Conservation (phyloP, 2,329 filamentous ascomycete species). For the Fusarium pilosicola region DNA sequence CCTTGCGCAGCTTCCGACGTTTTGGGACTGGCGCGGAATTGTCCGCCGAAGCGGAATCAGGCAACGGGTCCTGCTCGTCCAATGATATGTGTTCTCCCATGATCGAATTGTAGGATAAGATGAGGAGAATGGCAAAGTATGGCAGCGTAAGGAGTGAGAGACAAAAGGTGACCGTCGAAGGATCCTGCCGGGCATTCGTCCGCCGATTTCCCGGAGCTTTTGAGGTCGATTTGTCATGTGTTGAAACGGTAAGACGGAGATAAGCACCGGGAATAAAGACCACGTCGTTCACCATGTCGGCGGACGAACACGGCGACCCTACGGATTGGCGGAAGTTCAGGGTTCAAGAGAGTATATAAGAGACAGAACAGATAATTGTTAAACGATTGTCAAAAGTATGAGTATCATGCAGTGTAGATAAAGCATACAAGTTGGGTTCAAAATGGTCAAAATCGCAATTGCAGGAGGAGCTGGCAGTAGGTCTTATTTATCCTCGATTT, state of each 20-base stretch:
- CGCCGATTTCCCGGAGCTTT: slow-evolving; percentile 33
- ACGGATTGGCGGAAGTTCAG: background rate
- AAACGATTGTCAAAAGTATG: too few relatives aligned
- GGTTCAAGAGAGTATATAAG: background rate
- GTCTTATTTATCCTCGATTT: background rate
- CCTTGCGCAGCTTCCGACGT: slow-evolving; percentile 56
- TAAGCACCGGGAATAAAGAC: background rate
- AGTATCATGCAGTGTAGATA: too few relatives aligned
- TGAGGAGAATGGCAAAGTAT: background rate
- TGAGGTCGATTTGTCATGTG: slow-evolving; percentile 8
- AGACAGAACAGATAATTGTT: fast-evolving
- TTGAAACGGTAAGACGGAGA: background rate
- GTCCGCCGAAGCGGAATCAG: background rate
- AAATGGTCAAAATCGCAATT: slow-evolving; percentile 41
- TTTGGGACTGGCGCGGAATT: slow-evolving; percentile 20
- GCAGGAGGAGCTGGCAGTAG: slow-evolving; percentile 39
- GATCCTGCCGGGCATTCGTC: slow-evolving; percentile 1
- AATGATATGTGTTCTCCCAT: slow-evolving; percentile 25
- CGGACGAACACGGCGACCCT: background rate
- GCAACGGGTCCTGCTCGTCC: background rate
- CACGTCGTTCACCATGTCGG: background rate
- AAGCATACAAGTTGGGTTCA: background rate
- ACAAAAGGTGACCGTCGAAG: background rate
- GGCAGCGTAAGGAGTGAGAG: background rate
- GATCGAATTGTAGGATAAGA: background rate